Evolutionary conservation across 352 stramenopile species (phyloP).

Genomic region (Pythium sukuiense): DNA sequence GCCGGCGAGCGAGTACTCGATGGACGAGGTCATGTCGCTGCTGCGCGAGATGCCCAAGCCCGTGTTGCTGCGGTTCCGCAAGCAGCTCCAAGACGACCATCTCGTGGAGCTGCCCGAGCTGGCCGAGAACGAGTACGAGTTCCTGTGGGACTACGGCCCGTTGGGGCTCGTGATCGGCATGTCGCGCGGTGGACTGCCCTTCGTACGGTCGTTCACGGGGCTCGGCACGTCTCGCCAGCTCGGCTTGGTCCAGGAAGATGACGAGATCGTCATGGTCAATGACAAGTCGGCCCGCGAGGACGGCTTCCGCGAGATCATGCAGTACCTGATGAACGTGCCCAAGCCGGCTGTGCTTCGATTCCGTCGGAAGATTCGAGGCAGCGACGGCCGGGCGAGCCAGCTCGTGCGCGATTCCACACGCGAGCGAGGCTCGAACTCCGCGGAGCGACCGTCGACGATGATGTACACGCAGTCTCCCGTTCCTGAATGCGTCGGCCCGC

Average conservation of each 20-base stretch:
- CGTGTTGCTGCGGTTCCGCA: constrained; percentile 73
- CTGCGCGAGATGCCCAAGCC: constrained; percentile 80
- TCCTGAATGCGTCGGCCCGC: constrained; percentile 14
- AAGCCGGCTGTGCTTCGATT: constrained; percentile 82
- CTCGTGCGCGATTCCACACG: background rate
- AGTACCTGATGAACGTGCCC: constrained; percentile 84
- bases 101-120: constrained; percentile 53
- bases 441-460: constrained; percentile 8
- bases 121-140: constrained; percentile 74
- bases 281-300: constrained; percentile 44
- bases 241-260: constrained; percentile 62
- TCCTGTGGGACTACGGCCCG: constrained; percentile 80
- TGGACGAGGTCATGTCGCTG: constrained; percentile 70
- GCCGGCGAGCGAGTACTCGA: constrained; percentile 66
- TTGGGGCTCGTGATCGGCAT: constrained; percentile 73
- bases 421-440: background rate
- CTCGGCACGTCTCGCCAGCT: constrained; percentile 76
- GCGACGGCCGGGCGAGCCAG: constrained; percentile 13
- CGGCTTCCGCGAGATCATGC: constrained; percentile 80
- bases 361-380: constrained; percentile 30
- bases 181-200: constrained; percentile 51
- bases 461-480: constrained; percentile 11
- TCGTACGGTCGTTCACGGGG: constrained; percentile 82
- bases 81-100: constrained; percentile 49
- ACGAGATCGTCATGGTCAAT: constrained; percentile 86